A percentile compares a stretch with the other conserved stretches of the same genome.
Evolutionary conservation across 1,284 basidiomycete species (phyloP).

Genomic region (Neonothopanus nambi): DNA sequence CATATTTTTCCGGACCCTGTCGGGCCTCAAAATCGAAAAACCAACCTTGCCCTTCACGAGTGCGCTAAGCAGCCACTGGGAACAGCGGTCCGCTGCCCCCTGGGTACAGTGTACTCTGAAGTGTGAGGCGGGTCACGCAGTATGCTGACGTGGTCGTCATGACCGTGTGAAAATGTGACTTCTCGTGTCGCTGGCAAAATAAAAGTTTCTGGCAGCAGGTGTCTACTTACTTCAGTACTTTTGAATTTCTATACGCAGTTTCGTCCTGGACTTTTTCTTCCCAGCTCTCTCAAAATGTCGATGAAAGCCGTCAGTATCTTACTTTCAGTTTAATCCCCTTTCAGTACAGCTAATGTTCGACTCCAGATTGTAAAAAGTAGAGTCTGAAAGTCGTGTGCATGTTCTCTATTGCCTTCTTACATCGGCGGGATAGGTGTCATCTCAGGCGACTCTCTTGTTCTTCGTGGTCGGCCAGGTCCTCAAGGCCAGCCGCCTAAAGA

Average conservation of each 20-base stretch:
- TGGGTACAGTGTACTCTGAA: neutral
- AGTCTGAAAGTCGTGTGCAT: conserved; percentile 9
- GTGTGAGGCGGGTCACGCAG: neutral
- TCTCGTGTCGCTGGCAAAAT: too few relatives aligned
- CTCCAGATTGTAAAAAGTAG: conserved; percentile 72
- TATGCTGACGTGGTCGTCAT: too few relatives aligned
- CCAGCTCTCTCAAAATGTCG: conserved; percentile 44
- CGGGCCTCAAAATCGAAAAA: too few relatives aligned
- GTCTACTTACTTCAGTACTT: too few relatives aligned
- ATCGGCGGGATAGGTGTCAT: conserved; percentile 65
- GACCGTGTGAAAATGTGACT: too few relatives aligned
- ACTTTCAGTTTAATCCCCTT: neutral
- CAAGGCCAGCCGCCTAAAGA: conserved; percentile 88
- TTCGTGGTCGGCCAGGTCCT: conserved; percentile 74
- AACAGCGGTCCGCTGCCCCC: too few relatives aligned
- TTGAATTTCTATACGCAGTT: too few relatives aligned
- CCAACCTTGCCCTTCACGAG: too few relatives aligned
- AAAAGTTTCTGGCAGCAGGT: too few relatives aligned
- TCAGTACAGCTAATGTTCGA: conserved; percentile 4
- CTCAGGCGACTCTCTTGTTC: conserved; percentile 85
- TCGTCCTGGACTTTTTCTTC: too few relatives aligned
- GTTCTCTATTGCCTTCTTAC: conserved; percentile 17
- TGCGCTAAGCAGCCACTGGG: too few relatives aligned
- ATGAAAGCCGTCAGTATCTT: conserved; percentile 63
- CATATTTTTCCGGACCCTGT: too few relatives aligned